Conservation (phyloP, 2,329 filamentous ascomycete genomes). For the Sphaerostilbella broomeana region DNA sequence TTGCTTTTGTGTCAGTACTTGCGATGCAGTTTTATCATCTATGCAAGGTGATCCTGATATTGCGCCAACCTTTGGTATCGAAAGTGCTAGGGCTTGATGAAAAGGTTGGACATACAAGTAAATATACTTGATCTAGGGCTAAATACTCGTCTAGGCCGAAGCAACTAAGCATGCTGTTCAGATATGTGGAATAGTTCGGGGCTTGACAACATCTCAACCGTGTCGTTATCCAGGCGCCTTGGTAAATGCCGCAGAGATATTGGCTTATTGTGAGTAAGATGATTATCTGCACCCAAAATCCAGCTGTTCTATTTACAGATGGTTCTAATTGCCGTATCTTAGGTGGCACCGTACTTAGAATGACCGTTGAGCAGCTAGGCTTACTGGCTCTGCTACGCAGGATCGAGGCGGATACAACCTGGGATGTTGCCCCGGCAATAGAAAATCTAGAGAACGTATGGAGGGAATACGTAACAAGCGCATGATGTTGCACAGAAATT, state of each 20-base stretch:
- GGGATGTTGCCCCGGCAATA: conserved; percentile 4
- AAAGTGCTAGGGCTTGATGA: too few relatives aligned
- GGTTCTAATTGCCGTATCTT: too few relatives aligned
- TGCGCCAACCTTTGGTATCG: neutral
- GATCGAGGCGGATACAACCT: conserved; percentile 5
- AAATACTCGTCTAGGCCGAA: neutral
- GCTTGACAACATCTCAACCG: neutral
- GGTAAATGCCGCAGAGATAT: conserved; percentile 5
- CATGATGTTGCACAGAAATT: too few relatives aligned
- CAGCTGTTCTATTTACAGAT: too few relatives aligned
- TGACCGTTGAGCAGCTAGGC: neutral
- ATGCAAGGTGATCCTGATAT: conserved; percentile 3
- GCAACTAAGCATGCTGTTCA: neutral
- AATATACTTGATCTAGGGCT: too few relatives aligned
- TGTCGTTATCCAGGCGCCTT: conserved; percentile 6
- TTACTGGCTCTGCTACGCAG: neutral
- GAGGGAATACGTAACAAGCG: too few relatives aligned
- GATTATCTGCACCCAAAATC: too few relatives aligned
- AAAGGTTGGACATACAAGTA: too few relatives aligned
- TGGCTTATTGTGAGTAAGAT: conserved; percentile 3
- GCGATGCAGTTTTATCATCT: conserved; percentile 12
- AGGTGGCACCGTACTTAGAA: conserved; percentile 2
- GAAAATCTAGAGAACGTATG: neutral
- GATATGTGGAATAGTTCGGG: conserved; percentile 4
- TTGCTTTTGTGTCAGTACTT: neutral